These are phyloP conservation scores for Pleurotus giganteus DNA, from an alignment of 768 basidiomycete species.

Conservation along the genomic window DNA sequence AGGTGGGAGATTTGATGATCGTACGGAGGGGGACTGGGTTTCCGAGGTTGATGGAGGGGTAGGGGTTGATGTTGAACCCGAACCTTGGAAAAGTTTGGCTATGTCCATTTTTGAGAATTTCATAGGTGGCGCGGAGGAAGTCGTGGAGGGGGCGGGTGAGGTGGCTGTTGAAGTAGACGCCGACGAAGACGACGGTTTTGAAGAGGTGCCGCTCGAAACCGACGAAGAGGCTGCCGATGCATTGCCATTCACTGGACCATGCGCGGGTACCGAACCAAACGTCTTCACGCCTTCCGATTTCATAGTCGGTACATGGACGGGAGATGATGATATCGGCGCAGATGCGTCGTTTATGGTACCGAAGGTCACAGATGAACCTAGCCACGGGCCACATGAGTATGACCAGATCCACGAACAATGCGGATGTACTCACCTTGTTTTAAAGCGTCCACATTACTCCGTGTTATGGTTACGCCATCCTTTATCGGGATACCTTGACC, in stretches of 20 bases:
- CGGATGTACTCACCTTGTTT: constrained; percentile 71
- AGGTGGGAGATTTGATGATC: constrained; percentile 51
- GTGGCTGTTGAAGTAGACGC: constrained; percentile 29
- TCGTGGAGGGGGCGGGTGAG: constrained; percentile 14
- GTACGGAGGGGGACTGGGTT: constrained; percentile 56
- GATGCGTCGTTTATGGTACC: constrained; percentile 85
- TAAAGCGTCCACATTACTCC: constrained; percentile 61
- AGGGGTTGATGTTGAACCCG: constrained; percentile 39
- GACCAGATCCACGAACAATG: too few species aligned
- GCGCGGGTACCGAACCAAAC: constrained; percentile 76
- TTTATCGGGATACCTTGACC: constrained; percentile 69
- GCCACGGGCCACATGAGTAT: too few species aligned
- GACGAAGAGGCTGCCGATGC: constrained; percentile 32
- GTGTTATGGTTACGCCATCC: constrained; percentile 75
- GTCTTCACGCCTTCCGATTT: constrained; percentile 76
- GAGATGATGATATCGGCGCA: constrained; percentile 80
- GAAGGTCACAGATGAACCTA: constrained; percentile 73
- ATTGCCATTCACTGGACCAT: constrained; percentile 65
- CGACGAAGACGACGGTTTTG: constrained; percentile 31
- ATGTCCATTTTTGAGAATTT: constrained; percentile 49
- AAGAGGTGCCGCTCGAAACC: constrained; percentile 34
- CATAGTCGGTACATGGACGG: constrained; percentile 62
- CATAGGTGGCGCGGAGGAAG: constrained; percentile 22
- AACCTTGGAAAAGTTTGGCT: constrained; percentile 60
- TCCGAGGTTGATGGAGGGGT: constrained; percentile 52